Percentiles rank a stretch among this genome's conserved stretches.
These are phyloP conservation scores for Yamadazyma oceani DNA, from an alignment of 1,139 yeast genomes.

Conservation along the genomic window DNA sequence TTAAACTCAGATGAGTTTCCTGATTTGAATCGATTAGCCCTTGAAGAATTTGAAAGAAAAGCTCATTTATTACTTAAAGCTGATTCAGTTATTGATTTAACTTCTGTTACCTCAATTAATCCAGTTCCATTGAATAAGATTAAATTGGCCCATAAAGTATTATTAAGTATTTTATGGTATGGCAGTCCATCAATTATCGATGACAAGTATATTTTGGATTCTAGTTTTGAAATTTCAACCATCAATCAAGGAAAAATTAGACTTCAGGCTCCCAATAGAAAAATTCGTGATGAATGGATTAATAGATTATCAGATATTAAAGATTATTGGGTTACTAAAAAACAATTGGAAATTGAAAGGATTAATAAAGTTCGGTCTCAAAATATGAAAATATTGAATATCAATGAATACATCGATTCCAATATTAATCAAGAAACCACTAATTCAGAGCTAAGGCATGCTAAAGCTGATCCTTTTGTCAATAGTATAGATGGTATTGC, in stretches of 20 bases:
- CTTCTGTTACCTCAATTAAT: slow-evolving; percentile 42
- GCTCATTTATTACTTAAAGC: slow-evolving; percentile 57
- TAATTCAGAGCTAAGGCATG: slow-evolving; percentile 55
- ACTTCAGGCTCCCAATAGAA: slow-evolving; percentile 55
- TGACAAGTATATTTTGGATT: slow-evolving; percentile 36
- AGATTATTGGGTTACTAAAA: slow-evolving; percentile 60
- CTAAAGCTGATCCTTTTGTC: slow-evolving; percentile 52
- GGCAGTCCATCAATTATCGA: slow-evolving; percentile 20
- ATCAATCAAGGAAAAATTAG: slow-evolving; percentile 47
- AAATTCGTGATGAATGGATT: slow-evolving; percentile 68
- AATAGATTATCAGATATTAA: slow-evolving; percentile 41
- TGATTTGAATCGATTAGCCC: slow-evolving; percentile 54
- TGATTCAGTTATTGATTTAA: slow-evolving; percentile 60
- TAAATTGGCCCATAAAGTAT: slow-evolving; percentile 31
- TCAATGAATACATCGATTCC: slow-evolving; percentile 61
- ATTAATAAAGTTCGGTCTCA: slow-evolving; percentile 38
- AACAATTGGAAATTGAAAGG: slow-evolving; percentile 40
- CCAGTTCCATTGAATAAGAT: slow-evolving; percentile 28
- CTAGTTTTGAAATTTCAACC: slow-evolving; percentile 55
- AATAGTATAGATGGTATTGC: slow-evolving; percentile 60
- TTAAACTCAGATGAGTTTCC: slow-evolving; percentile 44
- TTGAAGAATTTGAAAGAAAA: slow-evolving; percentile 63
- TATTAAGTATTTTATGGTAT: slow-evolving; percentile 50
- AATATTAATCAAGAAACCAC: slow-evolving; percentile 49
- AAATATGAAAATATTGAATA: slow-evolving; percentile 48